Conservation (phyloP, 805 yeast genomes). For the Zygosaccharomyces gambellarensis region DNA sequence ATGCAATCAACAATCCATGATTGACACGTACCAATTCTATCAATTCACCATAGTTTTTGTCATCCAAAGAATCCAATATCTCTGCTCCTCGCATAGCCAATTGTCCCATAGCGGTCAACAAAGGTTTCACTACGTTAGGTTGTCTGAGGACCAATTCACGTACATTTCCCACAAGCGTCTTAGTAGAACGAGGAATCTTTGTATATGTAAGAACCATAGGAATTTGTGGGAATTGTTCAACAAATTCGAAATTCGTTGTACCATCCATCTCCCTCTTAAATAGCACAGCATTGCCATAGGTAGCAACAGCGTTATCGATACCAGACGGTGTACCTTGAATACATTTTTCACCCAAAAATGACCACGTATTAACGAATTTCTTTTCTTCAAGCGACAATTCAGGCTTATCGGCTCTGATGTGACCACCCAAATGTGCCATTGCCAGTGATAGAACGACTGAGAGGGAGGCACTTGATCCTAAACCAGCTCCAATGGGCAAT, state of each 20-base stretch:
- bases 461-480: constrained; percentile 90
- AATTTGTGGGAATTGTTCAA: constrained; percentile 58
- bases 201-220: constrained; percentile 79
- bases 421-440: constrained; percentile 55
- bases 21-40: constrained; percentile 69
- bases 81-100: constrained; percentile 61
- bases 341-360: constrained; percentile 90
- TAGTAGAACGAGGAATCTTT: constrained; percentile 80
- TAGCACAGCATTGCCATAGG: constrained; percentile 93
- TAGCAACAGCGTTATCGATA: constrained; percentile 92
- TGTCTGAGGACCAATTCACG: constrained; percentile 47
- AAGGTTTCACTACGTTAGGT: constrained; percentile 51
- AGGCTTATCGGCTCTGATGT: constrained; percentile 35
- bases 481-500: constrained; percentile 92
- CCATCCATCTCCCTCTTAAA: constrained; percentile 55
- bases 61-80: constrained; percentile 45
- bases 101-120: constrained; percentile 72
- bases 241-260: constrained; percentile 18
- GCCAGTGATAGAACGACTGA: constrained; percentile 82
- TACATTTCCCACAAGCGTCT: constrained; percentile 75
- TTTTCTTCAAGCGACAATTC: constrained; percentile 41
- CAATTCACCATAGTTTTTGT: constrained; percentile 34
- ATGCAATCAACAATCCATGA: constrained; percentile 78
- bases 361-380: constrained; percentile 74
- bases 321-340: constrained; percentile 97